These are phyloP conservation scores for Hypsizygus marmoreus DNA, from an alignment of 768 basidiomycete species.

Conservation along the genomic window DNA sequence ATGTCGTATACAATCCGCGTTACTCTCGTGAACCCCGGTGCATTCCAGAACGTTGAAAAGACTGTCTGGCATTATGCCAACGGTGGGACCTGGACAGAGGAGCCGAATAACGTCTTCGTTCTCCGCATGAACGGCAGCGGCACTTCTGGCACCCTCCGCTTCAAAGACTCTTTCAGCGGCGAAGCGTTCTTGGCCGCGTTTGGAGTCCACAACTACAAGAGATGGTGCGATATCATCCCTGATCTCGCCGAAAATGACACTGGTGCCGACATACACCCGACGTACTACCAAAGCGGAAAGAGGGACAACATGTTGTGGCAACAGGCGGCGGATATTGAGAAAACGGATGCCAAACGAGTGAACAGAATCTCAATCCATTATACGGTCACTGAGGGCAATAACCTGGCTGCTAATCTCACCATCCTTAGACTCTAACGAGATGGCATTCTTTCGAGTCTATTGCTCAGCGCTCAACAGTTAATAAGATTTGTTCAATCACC, in stretches of 20 bases:
- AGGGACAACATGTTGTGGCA: slow-evolving; percentile 9
- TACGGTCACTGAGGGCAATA: slow-evolving; percentile 1
- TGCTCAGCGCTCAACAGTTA: no score
- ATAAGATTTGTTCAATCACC: no score
- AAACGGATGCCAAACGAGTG: not conserved
- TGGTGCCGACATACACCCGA: slow-evolving; percentile 23
- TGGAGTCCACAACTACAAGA: slow-evolving; percentile 40
- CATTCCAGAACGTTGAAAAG: slow-evolving; percentile 33
- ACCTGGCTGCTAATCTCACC: slow-evolving; percentile 7
- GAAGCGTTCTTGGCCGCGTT: slow-evolving; percentile 34
- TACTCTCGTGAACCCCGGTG: slow-evolving; percentile 1
- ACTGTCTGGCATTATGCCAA: slow-evolving; percentile 35
- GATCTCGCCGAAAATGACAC: slow-evolving; percentile 26
- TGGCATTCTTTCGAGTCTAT: no score
- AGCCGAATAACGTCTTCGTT: slow-evolving; percentile 16
- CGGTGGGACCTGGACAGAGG: slow-evolving; percentile 32
- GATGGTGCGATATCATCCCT: slow-evolving; percentile 40
- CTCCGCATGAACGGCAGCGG: slow-evolving; percentile 40
- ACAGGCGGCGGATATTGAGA: slow-evolving; percentile 2
- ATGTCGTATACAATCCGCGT: no score
- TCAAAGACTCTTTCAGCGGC: slow-evolving; percentile 23
- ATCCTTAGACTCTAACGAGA: no score
- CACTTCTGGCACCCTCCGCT: slow-evolving; percentile 38
- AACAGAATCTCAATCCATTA: slow-evolving; percentile 1
- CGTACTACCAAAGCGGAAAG: slow-evolving; percentile 25